A percentile compares a stretch with the other conserved stretches of the same genome.
These are phyloP conservation scores for Calendula officinalis DNA, from an alignment of 129 eudicot species.

Conservation along the genomic window DNA sequence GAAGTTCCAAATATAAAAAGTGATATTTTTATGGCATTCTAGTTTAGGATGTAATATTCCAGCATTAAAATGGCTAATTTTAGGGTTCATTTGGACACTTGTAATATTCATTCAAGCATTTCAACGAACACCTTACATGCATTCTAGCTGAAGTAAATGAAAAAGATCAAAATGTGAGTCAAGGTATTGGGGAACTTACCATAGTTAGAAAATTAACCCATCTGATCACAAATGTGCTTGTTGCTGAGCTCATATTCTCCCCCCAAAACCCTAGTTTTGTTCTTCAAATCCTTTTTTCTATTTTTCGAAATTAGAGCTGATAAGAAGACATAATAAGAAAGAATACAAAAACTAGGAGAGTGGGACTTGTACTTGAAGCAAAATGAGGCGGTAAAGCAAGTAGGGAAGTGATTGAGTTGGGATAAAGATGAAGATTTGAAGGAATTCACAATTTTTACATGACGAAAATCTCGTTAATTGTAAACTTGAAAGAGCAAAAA, in stretches of 20 bases:
- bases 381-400: slow-evolving; percentile 32
- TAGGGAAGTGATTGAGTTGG: background rate
- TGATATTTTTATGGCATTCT: background rate
- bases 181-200: slow-evolving; percentile 36
- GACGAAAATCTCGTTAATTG: background rate
- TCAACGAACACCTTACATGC: slow-evolving; percentile 18
- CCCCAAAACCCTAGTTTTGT: background rate
- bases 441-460: slow-evolving; percentile 11
- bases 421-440: slow-evolving; percentile 3
- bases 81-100: background rate
- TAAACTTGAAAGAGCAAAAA: too few relatives aligned
- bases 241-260: slow-evolving; percentile 53
- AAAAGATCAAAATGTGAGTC: background rate
- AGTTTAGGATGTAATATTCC: background rate
- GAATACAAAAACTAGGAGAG: background rate
- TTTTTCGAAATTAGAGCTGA: background rate
- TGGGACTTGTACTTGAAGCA: slow-evolving; percentile 23
- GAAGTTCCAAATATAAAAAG: background rate
- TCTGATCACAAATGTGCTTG: slow-evolving; percentile 81
- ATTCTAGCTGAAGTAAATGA: background rate
- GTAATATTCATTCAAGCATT: background rate
- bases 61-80: background rate
- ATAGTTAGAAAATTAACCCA: slow-evolving; percentile 75
- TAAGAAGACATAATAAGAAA: slow-evolving; percentile 3
- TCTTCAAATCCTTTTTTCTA: background rate